A percentile compares a stretch with the other conserved stretches of the same genome.
Evolutionary conservation across 78 protist genomes (phyloP).

Genomic region (Monosiga brevicollis): DNA sequence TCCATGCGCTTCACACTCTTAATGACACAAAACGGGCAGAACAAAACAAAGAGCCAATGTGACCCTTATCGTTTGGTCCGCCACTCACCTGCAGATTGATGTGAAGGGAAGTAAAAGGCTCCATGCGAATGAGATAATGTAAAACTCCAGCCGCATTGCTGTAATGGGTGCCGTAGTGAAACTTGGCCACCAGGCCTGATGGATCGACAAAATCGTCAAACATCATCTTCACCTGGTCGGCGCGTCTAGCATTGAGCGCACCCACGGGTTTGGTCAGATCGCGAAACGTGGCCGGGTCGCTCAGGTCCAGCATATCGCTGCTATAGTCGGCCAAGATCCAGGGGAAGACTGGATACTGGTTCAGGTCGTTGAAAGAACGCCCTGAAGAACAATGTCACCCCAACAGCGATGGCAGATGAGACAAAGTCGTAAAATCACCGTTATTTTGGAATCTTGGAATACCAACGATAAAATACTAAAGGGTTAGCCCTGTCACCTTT

Average conservation of each 20-base stretch:
- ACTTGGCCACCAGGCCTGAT: slow-evolving; percentile 40
- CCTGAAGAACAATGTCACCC: slow-evolving; percentile 30
- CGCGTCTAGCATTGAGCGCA: slow-evolving; percentile 41
- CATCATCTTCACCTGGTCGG: slow-evolving; percentile 14
- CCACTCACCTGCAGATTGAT: slow-evolving; percentile 5
- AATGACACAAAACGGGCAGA: no score
- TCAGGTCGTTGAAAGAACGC: slow-evolving; percentile 74
- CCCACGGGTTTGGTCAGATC: slow-evolving; percentile 93
- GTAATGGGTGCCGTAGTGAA: slow-evolving; percentile 92
- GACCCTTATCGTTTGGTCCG: no score
- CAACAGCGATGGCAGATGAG: no score
- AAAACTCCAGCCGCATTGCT: slow-evolving; percentile 58
- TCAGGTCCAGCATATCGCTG: slow-evolving; percentile 55
- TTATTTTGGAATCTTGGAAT: no score
- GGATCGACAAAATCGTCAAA: slow-evolving; percentile 25
- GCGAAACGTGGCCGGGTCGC: slow-evolving; percentile 57
- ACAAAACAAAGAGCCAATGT: no score
- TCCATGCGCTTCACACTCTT: neutral
- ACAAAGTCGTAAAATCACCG: no score
- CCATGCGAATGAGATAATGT: slow-evolving; percentile 81
- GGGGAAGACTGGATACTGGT: slow-evolving; percentile 87
- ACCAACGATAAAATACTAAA: no score
- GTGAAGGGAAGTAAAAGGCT: slow-evolving; percentile 79
- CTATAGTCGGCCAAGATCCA: slow-evolving; percentile 83
- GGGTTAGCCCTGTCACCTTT: no score